Evolutionary conservation across 225 moss, liverwort and hornwort genomes (phyloP).

Genomic region (Bryum argenteum): DNA sequence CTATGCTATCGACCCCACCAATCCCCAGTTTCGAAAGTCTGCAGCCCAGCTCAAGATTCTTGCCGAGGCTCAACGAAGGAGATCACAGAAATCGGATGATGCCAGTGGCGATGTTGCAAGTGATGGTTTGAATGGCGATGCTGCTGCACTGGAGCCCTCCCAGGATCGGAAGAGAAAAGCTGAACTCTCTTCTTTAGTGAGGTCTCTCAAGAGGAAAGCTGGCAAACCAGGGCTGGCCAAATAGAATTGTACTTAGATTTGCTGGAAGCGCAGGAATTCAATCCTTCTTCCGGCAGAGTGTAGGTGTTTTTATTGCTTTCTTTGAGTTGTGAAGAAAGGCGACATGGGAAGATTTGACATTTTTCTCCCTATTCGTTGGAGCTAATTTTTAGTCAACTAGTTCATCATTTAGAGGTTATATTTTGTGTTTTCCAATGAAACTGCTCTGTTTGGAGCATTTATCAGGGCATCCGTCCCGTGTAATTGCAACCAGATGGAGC

Average conservation of each 20-base stretch:
- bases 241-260: conserved; percentile 10
- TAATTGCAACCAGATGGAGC: no score
- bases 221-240: conserved; percentile 24
- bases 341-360: conserved; percentile 11
- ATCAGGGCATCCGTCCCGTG: background rate
- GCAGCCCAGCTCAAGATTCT: conserved; percentile 60
- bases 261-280: conserved; percentile 1
- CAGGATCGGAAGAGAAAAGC: conserved; percentile 68
- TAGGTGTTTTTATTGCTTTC: conserved; percentile 18
- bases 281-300: conserved; percentile 39
- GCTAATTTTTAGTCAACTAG: background rate
- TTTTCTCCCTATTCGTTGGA: background rate
- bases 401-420: background rate
- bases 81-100: conserved; percentile 43
- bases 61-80: conserved; percentile 62
- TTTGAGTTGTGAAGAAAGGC: conserved; percentile 15
- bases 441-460: conserved; percentile 16
- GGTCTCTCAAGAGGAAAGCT: conserved; percentile 80
- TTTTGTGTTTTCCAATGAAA: background rate
- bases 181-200: conserved; percentile 74
- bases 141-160: conserved; percentile 8
- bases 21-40: conserved; percentile 82
- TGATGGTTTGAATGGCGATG: conserved; percentile 27
- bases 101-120: conserved; percentile 26
- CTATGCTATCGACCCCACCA: conserved; percentile 87